Evolutionary conservation across 225 moss, liverwort and hornwort species (phyloP).

Genomic region (Climacium dendroides): DNA sequence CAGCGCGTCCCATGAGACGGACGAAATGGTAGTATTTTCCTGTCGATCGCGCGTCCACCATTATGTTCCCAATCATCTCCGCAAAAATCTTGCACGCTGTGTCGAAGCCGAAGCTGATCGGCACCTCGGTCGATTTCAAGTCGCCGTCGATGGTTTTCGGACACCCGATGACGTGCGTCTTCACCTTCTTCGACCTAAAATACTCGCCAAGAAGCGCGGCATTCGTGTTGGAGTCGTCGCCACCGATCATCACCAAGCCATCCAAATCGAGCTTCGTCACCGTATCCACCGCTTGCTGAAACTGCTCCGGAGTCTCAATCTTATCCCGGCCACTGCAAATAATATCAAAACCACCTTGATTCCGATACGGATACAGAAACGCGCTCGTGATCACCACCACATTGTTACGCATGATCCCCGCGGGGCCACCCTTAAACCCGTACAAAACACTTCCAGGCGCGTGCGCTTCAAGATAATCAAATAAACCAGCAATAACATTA

Average conservation of each 20-base stretch:
- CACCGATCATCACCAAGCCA: conserved; percentile 84
- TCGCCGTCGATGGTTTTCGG: conserved; percentile 95
- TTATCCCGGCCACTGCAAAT: conserved; percentile 91
- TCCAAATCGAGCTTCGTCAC: conserved; percentile 56
- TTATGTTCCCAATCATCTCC: conserved; percentile 95
- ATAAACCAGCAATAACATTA: conserved; percentile 91
- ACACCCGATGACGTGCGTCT: conserved; percentile 68
- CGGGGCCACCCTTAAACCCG: conserved; percentile 75
- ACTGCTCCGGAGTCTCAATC: conserved; percentile 89
- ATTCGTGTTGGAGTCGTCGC: conserved; percentile 92
- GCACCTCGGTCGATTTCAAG: conserved; percentile 72
- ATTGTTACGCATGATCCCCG: conserved; percentile 75
- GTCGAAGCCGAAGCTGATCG: conserved; percentile 88
- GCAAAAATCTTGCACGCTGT: conserved; percentile 92
- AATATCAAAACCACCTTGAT: conserved; percentile 91
- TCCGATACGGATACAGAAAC: conserved; percentile 68
- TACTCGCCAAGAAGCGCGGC: conserved; percentile 76
- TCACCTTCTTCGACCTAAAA: conserved; percentile 58
- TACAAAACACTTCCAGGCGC: conserved; percentile 52
- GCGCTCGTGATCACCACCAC: conserved; percentile 64
- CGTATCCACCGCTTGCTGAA: conserved; percentile 74
- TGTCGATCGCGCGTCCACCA: conserved; percentile 88
- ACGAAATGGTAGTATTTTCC: conserved; percentile 95
- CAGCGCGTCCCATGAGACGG: conserved; percentile 84
- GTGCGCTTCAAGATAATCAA: conserved; percentile 63